Evolutionary conservation across 805 yeast genomes (phyloP).

Genomic region (Millerozyma acaciae): DNA sequence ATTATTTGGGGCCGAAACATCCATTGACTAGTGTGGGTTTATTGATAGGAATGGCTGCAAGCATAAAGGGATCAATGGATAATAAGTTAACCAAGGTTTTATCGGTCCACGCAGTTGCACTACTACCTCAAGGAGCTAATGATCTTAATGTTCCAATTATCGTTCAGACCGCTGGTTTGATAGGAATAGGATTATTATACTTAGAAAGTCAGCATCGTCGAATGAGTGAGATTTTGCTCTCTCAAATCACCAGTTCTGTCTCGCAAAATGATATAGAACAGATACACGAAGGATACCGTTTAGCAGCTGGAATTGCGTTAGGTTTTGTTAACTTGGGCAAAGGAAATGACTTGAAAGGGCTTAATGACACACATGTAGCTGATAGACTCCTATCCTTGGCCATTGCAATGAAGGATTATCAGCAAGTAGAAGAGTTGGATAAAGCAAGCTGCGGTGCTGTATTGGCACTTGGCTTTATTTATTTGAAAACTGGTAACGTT

Average conservation of each 20-base stretch:
- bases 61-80: conserved; percentile 79
- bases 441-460: conserved; percentile 72
- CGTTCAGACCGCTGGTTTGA: conserved; percentile 87
- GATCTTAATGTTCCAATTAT: conserved; percentile 78
- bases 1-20: conserved; percentile 87
- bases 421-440: conserved; percentile 53
- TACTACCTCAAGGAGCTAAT: conserved; percentile 86
- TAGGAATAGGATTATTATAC: conserved; percentile 86
- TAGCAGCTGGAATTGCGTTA: conserved; percentile 83
- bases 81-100: conserved; percentile 82
- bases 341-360: conserved; percentile 57
- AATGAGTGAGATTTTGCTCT: conserved; percentile 74
- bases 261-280: conserved; percentile 51
- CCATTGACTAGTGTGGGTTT: conserved; percentile 81
- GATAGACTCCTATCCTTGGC: conserved; percentile 59
- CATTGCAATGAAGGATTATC: conserved; percentile 57
- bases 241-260: conserved; percentile 60
- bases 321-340: conserved; percentile 82
- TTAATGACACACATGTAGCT: conserved; percentile 60
- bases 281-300: conserved; percentile 74
- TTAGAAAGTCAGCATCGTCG: conserved; percentile 74
- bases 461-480: conserved; percentile 70
- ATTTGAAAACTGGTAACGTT: conserved; percentile 59
- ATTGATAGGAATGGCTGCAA: conserved; percentile 88
- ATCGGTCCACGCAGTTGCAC: conserved; percentile 88